Conservation (phyloP, 1,284 basidiomycete species). For the Xerocomus minutiporus region DNA sequence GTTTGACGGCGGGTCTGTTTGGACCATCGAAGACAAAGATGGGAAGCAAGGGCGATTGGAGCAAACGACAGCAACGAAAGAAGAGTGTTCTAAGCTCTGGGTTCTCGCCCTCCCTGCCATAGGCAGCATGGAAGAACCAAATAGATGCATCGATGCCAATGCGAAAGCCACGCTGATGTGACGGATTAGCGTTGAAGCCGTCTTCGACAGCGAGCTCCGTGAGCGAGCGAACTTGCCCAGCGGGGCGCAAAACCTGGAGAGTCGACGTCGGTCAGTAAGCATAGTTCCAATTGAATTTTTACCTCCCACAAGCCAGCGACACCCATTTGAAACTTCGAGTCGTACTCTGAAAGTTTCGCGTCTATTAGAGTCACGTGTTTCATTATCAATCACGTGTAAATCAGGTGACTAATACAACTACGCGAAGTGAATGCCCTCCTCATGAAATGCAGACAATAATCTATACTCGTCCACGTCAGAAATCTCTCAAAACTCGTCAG, state of each 20-base stretch:
- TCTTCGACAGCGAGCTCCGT: conserved; percentile 66
- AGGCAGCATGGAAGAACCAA: conserved; percentile 77
- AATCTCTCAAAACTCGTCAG: neutral
- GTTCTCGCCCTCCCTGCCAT: conserved; percentile 73
- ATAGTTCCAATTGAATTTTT: neutral
- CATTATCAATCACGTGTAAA: conserved; percentile 6
- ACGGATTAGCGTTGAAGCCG: conserved; percentile 62
- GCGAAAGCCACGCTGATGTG: conserved; percentile 58
- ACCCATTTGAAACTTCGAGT: conserved; percentile 35
- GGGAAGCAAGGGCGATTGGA: conserved; percentile 76
- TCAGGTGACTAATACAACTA: conserved; percentile 22
- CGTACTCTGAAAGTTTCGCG: conserved; percentile 1
- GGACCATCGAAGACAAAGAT: conserved; percentile 96
- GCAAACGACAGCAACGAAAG: conserved; percentile 70
- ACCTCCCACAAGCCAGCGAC: conserved; percentile 47
- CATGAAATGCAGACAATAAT: conserved; percentile 57
- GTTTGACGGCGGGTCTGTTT: conserved; percentile 76
- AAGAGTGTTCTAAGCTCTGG: conserved; percentile 72
- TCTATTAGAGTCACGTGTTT: conserved; percentile 8
- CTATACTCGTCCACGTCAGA: conserved; percentile 30
- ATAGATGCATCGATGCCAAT: conserved; percentile 78
- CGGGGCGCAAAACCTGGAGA: conserved; percentile 57
- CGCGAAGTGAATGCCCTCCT: conserved; percentile 58
- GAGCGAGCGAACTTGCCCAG: conserved; percentile 57
- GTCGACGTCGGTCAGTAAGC: neutral